Conservation (phyloP, 2,329 filamentous ascomycete species). For the Hypoxylon sp. region DNA sequence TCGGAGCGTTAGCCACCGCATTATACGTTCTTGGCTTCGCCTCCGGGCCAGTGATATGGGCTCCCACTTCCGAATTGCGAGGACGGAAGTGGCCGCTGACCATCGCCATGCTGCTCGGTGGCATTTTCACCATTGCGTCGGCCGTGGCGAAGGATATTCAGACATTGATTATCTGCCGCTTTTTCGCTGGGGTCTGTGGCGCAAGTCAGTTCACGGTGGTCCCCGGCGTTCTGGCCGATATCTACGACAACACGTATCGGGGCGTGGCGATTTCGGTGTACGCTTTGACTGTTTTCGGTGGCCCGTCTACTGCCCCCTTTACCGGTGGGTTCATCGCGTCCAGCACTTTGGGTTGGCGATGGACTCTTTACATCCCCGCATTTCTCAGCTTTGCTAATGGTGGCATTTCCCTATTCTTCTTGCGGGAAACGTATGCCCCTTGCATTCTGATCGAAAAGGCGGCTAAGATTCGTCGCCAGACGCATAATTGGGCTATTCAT, state of each 20-base stretch:
- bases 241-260: slow-evolving; percentile 12
- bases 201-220: neutral
- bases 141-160: slow-evolving; percentile 11
- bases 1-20: neutral
- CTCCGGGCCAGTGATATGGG: slow-evolving; percentile 8
- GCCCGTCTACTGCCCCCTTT: neutral
- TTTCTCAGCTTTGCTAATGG: neutral
- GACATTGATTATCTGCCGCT: slow-evolving; percentile 14
- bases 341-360: slow-evolving; percentile 7
- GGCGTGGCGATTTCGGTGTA: slow-evolving; percentile 9
- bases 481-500: slow-evolving; percentile 12
- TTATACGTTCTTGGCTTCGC: slow-evolving; percentile 12
- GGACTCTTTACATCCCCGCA: slow-evolving; percentile 6
- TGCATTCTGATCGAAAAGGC: neutral
- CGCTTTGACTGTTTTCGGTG: slow-evolving; percentile 1
- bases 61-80: slow-evolving; percentile 1
- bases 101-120: neutral
- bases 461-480: neutral
- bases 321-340: slow-evolving; percentile 6
- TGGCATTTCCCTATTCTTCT: neutral
- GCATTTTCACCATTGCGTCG: neutral
- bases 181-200: slow-evolving; percentile 7
- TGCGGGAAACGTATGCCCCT: slow-evolving; percentile 6
- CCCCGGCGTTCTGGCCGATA: slow-evolving; percentile 3
- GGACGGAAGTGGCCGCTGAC: slow-evolving; percentile 15